Conservation (phyloP, 805 yeast genomes). For the Cyberlindnera lachancei region DNA sequence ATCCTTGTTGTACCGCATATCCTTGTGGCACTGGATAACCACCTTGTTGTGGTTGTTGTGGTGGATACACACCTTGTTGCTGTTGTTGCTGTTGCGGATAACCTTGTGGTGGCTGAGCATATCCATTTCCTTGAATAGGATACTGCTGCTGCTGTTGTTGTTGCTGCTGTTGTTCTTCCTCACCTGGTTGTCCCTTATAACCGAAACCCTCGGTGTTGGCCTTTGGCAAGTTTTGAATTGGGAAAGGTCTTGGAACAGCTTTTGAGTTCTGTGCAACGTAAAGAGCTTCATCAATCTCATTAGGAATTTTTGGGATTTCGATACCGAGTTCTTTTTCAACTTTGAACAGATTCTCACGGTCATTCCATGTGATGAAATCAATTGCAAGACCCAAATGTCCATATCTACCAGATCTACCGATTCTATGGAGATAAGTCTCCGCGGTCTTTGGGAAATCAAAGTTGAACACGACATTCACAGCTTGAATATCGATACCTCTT, state of each 20-base stretch:
- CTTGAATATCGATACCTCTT: constrained; percentile 98
- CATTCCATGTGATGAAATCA: constrained; percentile 94
- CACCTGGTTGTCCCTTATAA: constrained; percentile 39
- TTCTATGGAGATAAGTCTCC: constrained; percentile 95
- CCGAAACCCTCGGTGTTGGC: constrained; percentile 31
- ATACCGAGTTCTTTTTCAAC: constrained; percentile 97
- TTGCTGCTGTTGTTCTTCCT: constrained; percentile 17
- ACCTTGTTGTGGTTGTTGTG: constrained; percentile 8
- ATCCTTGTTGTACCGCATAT: constrained; percentile 7
- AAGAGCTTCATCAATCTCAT: constrained; percentile 79
- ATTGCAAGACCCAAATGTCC: constrained; percentile 98
- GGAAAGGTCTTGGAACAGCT: constrained; percentile 84
- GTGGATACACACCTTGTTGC: constrained; percentile 11
- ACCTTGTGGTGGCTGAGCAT: constrained; percentile 6
- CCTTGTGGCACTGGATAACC: constrained; percentile 13
- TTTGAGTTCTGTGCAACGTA: constrained; percentile 77
- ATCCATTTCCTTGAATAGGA: constrained; percentile 11
- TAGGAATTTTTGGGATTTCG: constrained; percentile 94
- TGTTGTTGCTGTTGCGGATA: constrained; percentile 10
- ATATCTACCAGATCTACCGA: constrained; percentile 98
- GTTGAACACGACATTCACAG: constrained; percentile 95
- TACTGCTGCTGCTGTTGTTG: constrained; percentile 9
- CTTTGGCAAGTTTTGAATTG: constrained; percentile 51
- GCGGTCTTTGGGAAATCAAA: constrained; percentile 98
- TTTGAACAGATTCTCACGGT: constrained; percentile 85